Percentiles rank a stretch among this genome's conserved stretches.
These are phyloP conservation scores for Chalciporus chontae DNA, from an alignment of 768 basidiomycete species.

Conservation along the genomic window DNA sequence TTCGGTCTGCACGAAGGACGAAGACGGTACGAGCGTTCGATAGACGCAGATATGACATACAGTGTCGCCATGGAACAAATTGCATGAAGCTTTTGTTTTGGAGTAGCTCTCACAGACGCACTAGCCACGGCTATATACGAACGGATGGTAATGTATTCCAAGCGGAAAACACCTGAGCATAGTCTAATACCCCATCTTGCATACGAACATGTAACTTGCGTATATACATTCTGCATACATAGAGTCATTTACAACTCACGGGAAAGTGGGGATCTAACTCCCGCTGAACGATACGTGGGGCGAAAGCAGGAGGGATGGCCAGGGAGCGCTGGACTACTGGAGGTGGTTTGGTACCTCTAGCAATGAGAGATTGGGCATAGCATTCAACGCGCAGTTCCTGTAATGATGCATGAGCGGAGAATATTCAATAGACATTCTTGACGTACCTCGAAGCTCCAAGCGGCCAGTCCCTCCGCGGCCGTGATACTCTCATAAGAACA, in stretches of 20 bases:
- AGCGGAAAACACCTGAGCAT: constrained; percentile 4
- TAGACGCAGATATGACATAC: constrained; percentile 53
- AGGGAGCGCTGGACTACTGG: constrained; percentile 16
- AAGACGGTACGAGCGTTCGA: constrained; percentile 69
- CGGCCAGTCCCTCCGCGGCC: constrained; percentile 19
- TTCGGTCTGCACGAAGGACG: constrained; percentile 74
- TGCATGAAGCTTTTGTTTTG: constrained; percentile 37
- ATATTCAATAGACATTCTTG: neutral
- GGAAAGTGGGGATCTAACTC: neutral
- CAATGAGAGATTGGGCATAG: constrained; percentile 28
- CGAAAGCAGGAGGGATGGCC: constrained; percentile 29
- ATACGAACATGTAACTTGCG: constrained; percentile 4
- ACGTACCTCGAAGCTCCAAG: constrained; percentile 31
- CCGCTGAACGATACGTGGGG: constrained; percentile 13
- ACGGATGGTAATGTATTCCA: neutral
- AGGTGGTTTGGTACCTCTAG: constrained; percentile 19
- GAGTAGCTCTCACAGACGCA: too few species aligned
- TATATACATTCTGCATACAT: neutral
- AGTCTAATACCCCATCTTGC: constrained; percentile 2
- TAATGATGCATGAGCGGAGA: neutral
- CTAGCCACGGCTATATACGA: neutral
- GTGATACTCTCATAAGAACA: constrained; percentile 27
- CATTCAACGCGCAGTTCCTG: constrained; percentile 30
- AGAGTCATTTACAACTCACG: neutral
- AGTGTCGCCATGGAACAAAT: constrained; percentile 54